A percentile compares a stretch with the other conserved stretches of the same genome.
Evolutionary conservation across 305 asterid genomes (phyloP).

Genomic region (Stenogyne calaminthoides): DNA sequence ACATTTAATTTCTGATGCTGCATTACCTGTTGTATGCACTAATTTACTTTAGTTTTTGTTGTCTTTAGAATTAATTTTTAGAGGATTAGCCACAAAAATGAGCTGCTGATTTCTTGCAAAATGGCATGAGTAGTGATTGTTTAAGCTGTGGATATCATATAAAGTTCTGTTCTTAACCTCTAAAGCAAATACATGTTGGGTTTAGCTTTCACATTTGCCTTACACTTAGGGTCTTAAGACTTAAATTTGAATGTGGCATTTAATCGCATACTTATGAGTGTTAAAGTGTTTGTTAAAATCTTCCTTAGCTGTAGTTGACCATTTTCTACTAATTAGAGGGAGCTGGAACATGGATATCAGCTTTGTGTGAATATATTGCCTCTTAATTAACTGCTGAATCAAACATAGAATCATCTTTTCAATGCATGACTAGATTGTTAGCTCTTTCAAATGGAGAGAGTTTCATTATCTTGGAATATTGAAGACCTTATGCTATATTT

Average conservation of each 20-base stretch:
- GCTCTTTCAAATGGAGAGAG: background rate
- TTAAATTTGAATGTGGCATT: background rate
- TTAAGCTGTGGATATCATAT: background rate
- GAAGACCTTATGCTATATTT: constrained; percentile 7
- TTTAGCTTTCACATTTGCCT: background rate
- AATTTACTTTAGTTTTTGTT: constrained; percentile 2
- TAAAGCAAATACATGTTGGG: constrained; percentile 6
- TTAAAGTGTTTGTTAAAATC: background rate
- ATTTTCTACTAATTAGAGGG: background rate
- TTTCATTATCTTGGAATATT: constrained; percentile 1
- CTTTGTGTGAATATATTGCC: background rate
- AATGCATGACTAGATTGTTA: background rate
- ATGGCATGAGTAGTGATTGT: background rate
- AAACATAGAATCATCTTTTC: background rate
- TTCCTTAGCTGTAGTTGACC: background rate
- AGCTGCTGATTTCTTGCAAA: background rate
- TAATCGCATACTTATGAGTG: background rate
- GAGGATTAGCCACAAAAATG: background rate
- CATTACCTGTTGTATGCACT: constrained; percentile 1
- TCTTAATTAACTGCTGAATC: background rate
- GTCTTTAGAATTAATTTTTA: background rate
- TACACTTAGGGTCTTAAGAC: background rate
- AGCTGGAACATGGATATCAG: background rate
- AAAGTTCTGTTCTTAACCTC: background rate
- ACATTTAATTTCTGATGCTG: background rate